Percentiles rank a stretch among this genome's conserved stretches.
Conservation (phyloP, 345 rosid species). For the Melastoma malabathricum region DNA sequence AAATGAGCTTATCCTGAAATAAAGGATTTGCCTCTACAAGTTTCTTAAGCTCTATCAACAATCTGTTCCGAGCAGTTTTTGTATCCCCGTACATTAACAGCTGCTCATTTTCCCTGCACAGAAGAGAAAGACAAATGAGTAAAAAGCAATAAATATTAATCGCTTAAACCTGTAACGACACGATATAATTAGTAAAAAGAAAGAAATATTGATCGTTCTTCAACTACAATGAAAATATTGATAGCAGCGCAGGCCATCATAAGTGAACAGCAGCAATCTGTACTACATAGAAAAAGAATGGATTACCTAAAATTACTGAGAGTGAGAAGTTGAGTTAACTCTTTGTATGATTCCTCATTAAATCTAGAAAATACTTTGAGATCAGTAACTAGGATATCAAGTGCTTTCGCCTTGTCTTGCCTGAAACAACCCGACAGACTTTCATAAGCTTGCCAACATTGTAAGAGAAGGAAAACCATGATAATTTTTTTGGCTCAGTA, state of each 20-base stretch:
- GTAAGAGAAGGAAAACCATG: too few species aligned
- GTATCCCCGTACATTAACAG: conserved; percentile 96
- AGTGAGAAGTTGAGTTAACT: conserved; percentile 76
- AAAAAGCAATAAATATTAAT: neutral
- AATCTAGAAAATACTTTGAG: conserved; percentile 78
- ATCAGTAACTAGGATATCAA: conserved; percentile 68
- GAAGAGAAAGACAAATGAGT: neutral
- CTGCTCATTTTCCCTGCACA: conserved; percentile 87
- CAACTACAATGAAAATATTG: too few species aligned
- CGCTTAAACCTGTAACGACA: neutral
- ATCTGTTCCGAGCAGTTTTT: conserved; percentile 89
- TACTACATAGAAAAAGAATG: neutral
- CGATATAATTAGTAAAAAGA: too few species aligned
- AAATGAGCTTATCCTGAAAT: conserved; percentile 91
- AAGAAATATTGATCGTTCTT: too few species aligned
- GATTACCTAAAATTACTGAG: conserved; percentile 67
- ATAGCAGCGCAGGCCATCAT: too few species aligned
- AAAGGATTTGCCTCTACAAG: conserved; percentile 96
- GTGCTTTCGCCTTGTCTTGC: conserved; percentile 69
- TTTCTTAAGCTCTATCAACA: conserved; percentile 96
- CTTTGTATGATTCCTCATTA: conserved; percentile 81
- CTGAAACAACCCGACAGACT: conserved; percentile 20
- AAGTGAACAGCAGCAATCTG: neutral
- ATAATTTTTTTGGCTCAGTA: conserved; percentile 3
- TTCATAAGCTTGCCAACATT: too few species aligned